These are phyloP conservation scores for Tuber brumale DNA, from an alignment of 495 filamentous ascomycete genomes.

Conservation along the genomic window DNA sequence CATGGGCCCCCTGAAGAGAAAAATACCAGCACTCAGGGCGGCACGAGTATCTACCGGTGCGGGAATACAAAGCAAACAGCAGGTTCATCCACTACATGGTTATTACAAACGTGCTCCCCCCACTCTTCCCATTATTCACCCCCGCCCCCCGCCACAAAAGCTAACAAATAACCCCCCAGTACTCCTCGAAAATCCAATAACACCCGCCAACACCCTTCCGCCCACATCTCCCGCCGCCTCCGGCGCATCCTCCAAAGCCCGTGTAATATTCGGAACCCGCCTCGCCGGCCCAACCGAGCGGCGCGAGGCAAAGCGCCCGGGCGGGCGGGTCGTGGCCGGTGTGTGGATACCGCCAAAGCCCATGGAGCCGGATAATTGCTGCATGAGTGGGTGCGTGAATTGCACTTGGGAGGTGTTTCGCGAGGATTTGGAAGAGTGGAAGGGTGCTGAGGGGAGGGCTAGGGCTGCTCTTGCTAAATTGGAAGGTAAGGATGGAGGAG, in stretches of 20 bases:
- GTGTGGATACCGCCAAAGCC: conserved; percentile 75
- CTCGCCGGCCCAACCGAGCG: conserved; percentile 65
- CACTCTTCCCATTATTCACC: not conserved
- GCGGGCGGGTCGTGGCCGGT: conserved; percentile 62
- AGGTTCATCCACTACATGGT: conserved; percentile 31
- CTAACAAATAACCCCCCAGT: conserved; percentile 9
- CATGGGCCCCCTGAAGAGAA: not conserved
- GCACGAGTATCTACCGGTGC: not conserved
- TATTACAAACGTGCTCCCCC: conserved; percentile 29
- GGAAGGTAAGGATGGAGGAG: conserved; percentile 60
- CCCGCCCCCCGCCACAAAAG: conserved; percentile 4
- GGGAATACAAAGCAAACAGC: conserved; percentile 9
- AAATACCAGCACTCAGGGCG: not conserved
- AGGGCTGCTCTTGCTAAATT: conserved; percentile 32
- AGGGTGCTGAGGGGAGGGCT: conserved; percentile 35
- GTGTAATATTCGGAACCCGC: conserved; percentile 66
- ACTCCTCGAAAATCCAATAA: conserved; percentile 26
- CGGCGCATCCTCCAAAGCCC: conserved; percentile 49
- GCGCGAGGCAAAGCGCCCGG: conserved; percentile 53
- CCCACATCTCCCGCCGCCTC: conserved; percentile 22
- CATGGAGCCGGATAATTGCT: conserved; percentile 92
- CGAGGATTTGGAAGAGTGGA: conserved; percentile 38
- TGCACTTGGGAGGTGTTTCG: conserved; percentile 66
- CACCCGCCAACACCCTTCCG: conserved; percentile 28
- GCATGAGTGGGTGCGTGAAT: conserved; percentile 96